These are phyloP conservation scores for Panicum hallii DNA, from an alignment of 202 grass and related monocot species.

Conservation along the genomic window DNA sequence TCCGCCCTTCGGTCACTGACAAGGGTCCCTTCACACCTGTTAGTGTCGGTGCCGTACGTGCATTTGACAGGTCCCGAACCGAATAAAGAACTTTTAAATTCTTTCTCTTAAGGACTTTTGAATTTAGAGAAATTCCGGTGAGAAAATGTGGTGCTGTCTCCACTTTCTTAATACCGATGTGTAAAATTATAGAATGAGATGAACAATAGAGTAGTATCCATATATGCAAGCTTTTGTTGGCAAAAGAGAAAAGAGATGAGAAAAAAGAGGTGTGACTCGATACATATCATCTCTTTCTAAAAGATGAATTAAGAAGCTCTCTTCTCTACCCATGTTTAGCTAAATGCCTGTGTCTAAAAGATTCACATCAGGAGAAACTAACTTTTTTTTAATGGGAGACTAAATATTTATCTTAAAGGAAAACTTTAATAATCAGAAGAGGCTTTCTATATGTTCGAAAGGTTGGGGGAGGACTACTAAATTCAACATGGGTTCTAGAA, in stretches of 20 bases:
- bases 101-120: neutral
- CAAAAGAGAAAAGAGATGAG: neutral
- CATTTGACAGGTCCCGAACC: neutral
- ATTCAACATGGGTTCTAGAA: neutral
- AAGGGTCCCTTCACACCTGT: slow-evolving; percentile 15
- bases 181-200: neutral
- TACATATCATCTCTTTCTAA: neutral
- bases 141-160: neutral
- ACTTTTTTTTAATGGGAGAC: neutral
- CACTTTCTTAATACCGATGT: neutral
- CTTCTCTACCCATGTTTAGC: neutral
- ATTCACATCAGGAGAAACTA: neutral
- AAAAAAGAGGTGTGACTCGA: neutral
- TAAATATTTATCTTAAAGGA: neutral
- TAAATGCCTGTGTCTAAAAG: neutral
- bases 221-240: neutral
- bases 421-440: neutral
- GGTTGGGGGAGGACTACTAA: neutral
- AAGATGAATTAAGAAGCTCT: neutral
- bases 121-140: neutral
- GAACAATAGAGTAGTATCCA: neutral
- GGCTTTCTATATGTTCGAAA: neutral
- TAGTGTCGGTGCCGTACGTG: slow-evolving; percentile 8
- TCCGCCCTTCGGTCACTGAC: slow-evolving; percentile 17
- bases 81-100: neutral